Conservation (phyloP, 495 filamentous ascomycete genomes). For the Penicillium malachiteum region DNA sequence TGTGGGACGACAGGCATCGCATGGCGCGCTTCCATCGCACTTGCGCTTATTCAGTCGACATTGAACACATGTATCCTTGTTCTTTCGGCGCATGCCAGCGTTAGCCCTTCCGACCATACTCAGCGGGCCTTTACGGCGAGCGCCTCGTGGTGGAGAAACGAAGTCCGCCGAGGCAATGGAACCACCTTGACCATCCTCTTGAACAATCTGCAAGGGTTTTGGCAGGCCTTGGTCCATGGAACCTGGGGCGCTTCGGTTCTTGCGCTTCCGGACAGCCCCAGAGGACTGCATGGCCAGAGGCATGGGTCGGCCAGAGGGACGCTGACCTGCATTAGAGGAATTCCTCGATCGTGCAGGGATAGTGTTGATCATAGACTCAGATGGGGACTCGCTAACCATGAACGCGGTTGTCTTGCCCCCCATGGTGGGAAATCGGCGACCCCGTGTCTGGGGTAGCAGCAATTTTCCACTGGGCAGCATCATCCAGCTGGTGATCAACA, state of each 20-base stretch:
- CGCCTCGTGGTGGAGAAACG: conserved; percentile 45
- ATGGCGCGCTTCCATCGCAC: conserved; percentile 50
- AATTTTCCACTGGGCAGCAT: conserved; percentile 34
- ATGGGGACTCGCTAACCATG: conserved; percentile 40
- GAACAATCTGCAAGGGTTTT: conserved; percentile 47
- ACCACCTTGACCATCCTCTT: conserved; percentile 48
- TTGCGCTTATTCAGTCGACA: conserved; percentile 51
- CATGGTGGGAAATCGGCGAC: conserved; percentile 23
- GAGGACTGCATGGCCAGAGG: conserved; percentile 38
- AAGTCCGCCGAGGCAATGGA: conserved; percentile 51
- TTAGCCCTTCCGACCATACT: conserved; percentile 46
- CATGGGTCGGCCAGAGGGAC: conserved; percentile 26
- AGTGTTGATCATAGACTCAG: conserved; percentile 32
- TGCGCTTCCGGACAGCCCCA: conserved; percentile 42
- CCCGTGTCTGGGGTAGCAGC: conserved; percentile 23
- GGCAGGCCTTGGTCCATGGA: conserved; percentile 31
- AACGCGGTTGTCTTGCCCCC: conserved; percentile 34
- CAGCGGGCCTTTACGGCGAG: conserved; percentile 48
- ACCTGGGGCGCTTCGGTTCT: conserved; percentile 32
- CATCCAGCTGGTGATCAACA: conserved; percentile 33
- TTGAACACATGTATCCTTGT: conserved; percentile 51
- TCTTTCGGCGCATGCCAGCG: conserved; percentile 46
- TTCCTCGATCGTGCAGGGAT: conserved; percentile 28
- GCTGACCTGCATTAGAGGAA: conserved; percentile 27
- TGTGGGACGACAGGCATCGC: conserved; percentile 48